phyloP scores from a whole-genome alignment of 2,329 filamentous ascomycete species.

The Fusarium solani-melongenae region DNA sequence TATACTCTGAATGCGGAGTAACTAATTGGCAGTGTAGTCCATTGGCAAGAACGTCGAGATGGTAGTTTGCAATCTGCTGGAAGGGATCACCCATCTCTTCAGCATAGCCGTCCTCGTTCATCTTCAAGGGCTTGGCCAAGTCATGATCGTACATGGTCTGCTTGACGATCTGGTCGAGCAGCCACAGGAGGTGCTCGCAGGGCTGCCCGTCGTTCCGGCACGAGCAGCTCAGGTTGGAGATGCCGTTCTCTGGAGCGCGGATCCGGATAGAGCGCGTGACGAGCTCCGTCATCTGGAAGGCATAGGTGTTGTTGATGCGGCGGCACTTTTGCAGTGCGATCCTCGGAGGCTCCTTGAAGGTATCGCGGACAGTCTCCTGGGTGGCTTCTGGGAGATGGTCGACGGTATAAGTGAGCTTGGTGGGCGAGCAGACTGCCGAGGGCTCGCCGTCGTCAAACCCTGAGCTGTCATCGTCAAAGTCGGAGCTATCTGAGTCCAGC shows the following conservation, averaged over 20 bases:
- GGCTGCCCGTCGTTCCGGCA: slow-evolving; percentile 53
- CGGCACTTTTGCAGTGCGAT: slow-evolving; percentile 63
- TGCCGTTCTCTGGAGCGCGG: slow-evolving; percentile 53
- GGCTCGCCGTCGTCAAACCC: slow-evolving; percentile 48
- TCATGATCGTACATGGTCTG: slow-evolving; percentile 57
- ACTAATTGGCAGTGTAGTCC: slow-evolving; percentile 61
- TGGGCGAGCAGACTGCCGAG: slow-evolving; percentile 50
- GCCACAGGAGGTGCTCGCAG: slow-evolving; percentile 65
- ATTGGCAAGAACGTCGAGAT: slow-evolving; percentile 63
- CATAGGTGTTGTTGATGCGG: slow-evolving; percentile 60
- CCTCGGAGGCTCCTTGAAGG: slow-evolving; percentile 60
- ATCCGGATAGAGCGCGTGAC: slow-evolving; percentile 64
- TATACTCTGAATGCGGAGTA: slow-evolving; percentile 45
- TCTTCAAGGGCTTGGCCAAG: slow-evolving; percentile 51
- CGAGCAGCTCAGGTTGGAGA: slow-evolving; percentile 58
- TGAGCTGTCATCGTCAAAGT: slow-evolving; percentile 42
- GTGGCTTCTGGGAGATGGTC: slow-evolving; percentile 52
- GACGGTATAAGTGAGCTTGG: slow-evolving; percentile 55
- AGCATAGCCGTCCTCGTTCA: slow-evolving; percentile 57
- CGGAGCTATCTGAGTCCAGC: slow-evolving; percentile 24
- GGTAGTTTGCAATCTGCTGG: slow-evolving; percentile 59
- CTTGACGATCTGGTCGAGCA: slow-evolving; percentile 63
- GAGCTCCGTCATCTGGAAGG: slow-evolving; percentile 67
- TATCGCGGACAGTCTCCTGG: slow-evolving; percentile 54
- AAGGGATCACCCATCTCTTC: slow-evolving; percentile 62